Percentiles rank a stretch among this genome's conserved stretches.
These are phyloP conservation scores for Closterium sp. DNA, from an alignment of 139 green algal genomes.

Conservation along the genomic window DNA sequence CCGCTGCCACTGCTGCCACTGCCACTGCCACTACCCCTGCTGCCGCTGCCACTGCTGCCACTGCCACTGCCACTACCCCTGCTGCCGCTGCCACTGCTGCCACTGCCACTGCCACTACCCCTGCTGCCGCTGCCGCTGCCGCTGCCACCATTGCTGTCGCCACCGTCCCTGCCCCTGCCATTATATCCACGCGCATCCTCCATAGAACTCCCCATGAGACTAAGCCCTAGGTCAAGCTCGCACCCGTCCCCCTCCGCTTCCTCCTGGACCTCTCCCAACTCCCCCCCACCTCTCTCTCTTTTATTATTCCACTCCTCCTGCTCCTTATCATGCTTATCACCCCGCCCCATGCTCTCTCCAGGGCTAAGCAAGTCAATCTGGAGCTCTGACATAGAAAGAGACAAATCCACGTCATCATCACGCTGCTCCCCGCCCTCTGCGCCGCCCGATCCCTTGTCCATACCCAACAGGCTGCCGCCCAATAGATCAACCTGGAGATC, in stretches of 20 bases:
- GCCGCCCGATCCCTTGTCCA: background rate
- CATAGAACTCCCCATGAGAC: background rate
- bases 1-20: too few species aligned
- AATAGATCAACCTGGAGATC: background rate
- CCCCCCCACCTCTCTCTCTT: background rate
- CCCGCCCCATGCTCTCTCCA: background rate
- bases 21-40: background rate
- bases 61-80: background rate
- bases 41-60: background rate
- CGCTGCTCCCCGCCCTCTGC: background rate
- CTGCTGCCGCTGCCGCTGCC: too few species aligned
- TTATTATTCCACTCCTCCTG: background rate
- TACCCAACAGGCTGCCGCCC: background rate
- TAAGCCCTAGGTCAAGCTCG: background rate
- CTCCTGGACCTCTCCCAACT: slow-evolving; percentile 4
- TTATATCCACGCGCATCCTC: background rate
- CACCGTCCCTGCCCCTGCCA: background rate
- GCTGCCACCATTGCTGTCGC: too few species aligned
- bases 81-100: background rate
- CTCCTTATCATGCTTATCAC: background rate
- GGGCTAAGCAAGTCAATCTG: background rate
- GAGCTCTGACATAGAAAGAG: background rate
- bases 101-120: too few species aligned
- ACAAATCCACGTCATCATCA: background rate
- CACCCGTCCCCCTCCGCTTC: too few species aligned